Base-by-base conservation (phyloP, 2,329 filamentous ascomycete genomes). In the Bipolaris zeicola region DNA sequence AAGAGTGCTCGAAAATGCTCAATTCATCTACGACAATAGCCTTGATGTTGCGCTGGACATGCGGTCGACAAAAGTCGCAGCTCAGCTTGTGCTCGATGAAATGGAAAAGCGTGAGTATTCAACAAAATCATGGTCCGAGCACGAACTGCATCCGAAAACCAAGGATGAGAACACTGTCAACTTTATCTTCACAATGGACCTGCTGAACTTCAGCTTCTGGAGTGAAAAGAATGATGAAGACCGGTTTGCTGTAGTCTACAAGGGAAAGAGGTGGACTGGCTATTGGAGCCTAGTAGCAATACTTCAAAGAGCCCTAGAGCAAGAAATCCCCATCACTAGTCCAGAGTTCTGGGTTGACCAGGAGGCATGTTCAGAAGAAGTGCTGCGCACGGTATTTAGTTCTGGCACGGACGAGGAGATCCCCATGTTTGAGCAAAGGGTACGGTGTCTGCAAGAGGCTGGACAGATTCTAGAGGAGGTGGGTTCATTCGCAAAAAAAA, bases 201-300 rank as follows among this genome's bases (percentile, higher is more conserved):
- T 99, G 26, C 80, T 99, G 48, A 99, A 99, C 74, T 99, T 98
- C 73, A 96, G 89, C 20, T 99, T 99, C 76, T 99, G 95, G 95
- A 96, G 91, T 13, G 88, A 91, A 50, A 77, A 82, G 57, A 69
- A 76, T 2, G 87, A 90, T 10, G 83, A 87, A 5, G 87, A 94
- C 67, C 83, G 92, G 10, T 99, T 94, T 75, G 85, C 89, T 8
- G 84, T 99, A 39, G 88, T 91, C 55, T 98, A 97, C 76, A 85
- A 84, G 43, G 92, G 87, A 26, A 88, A 86, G 75, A 86, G 78
- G 55, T 98, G 92, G 92, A 97, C 92, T 0, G 95, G 95, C 3
- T 99, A 99, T 76, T 96, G 91, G 88, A 96, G 92, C 74, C 79
- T 99, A 53, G 91, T 98, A 18, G 95, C 95, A 22, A 86, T 90